Percentiles rank a stretch among this genome's conserved stretches.
phyloP scores from a whole-genome alignment of 1,284 basidiomycete genomes.

The Heliocybe sulcata region DNA sequence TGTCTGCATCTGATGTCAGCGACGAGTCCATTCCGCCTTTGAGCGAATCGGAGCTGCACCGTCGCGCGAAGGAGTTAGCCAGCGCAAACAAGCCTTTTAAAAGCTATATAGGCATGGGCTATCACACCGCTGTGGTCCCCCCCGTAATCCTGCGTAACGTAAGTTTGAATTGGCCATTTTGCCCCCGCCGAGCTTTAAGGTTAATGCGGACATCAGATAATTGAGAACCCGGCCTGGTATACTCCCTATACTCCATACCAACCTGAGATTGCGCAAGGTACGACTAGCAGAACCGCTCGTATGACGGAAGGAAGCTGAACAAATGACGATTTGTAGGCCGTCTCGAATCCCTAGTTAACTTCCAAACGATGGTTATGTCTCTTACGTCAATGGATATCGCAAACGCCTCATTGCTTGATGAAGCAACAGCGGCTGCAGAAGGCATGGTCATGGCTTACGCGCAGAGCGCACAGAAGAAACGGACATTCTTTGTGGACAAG shows the following conservation, averaged over 20 bases:
- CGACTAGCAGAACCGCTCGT: conserved; percentile 8
- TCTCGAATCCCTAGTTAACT: conserved; percentile 95
- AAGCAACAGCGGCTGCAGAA: conserved; percentile 91
- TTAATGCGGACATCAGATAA: conserved; percentile 44
- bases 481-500: conserved; percentile 79
- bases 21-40: conserved; percentile 67
- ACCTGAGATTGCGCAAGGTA: conserved; percentile 90
- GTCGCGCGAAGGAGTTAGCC: conserved; percentile 73
- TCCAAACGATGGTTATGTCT: conserved; percentile 94
- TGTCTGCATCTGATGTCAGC: conserved; percentile 54
- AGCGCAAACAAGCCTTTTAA: conserved; percentile 77
- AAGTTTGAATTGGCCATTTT: conserved; percentile 18
- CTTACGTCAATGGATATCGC: conserved; percentile 93
- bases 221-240: conserved; percentile 98
- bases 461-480: conserved; percentile 64
- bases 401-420: conserved; percentile 89
- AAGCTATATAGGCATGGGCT: conserved; percentile 98
- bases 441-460: conserved; percentile 84
- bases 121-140: conserved; percentile 91
- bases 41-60: conserved; percentile 83
- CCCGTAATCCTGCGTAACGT: conserved; percentile 92
- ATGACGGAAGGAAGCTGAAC: neutral
- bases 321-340: conserved; percentile 49
- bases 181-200: neutral
- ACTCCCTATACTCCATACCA: conserved; percentile 96